Conservation (phyloP, 495 filamentous ascomycete genomes). For the Neurospora sp. region DNA sequence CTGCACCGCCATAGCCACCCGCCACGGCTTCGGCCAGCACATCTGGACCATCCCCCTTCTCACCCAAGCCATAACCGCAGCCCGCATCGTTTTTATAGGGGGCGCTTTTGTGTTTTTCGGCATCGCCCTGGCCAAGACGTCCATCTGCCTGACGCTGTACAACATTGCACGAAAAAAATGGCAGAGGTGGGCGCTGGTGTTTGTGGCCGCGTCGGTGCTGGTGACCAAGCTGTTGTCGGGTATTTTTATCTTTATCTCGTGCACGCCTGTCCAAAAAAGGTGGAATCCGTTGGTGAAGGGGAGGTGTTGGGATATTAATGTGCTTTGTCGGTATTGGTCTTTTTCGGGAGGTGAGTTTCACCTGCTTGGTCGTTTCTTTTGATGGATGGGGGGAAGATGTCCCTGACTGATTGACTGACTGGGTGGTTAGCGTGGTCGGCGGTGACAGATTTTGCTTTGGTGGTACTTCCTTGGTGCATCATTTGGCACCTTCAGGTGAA, state of each 20-base stretch:
- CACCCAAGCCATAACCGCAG: neutral
- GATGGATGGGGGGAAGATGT: too few relatives aligned
- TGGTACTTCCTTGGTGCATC: constrained; percentile 18
- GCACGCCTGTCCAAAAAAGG: neutral
- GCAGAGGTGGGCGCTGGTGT: neutral
- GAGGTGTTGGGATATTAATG: neutral
- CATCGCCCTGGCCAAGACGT: neutral
- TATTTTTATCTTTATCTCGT: neutral
- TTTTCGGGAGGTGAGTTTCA: neutral
- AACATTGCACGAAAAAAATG: neutral
- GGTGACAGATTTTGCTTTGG: constrained; percentile 2
- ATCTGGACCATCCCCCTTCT: neutral
- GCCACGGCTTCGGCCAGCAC: neutral
- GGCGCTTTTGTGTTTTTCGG: neutral
- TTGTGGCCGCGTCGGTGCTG: neutral
- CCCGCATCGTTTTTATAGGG: neutral
- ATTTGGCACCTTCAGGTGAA: constrained; percentile 17
- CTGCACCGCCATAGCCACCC: neutral
- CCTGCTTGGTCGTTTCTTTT: too few relatives aligned
- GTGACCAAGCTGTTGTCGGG: neutral
- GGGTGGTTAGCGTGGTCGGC: constrained; percentile 4
- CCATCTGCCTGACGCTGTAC: neutral
- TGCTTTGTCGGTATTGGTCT: neutral
- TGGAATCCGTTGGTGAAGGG: neutral
- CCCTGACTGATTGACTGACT: neutral